phyloP scores from a whole-genome alignment of 306 rosid genomes.

The Cucumis hystrix region DNA sequence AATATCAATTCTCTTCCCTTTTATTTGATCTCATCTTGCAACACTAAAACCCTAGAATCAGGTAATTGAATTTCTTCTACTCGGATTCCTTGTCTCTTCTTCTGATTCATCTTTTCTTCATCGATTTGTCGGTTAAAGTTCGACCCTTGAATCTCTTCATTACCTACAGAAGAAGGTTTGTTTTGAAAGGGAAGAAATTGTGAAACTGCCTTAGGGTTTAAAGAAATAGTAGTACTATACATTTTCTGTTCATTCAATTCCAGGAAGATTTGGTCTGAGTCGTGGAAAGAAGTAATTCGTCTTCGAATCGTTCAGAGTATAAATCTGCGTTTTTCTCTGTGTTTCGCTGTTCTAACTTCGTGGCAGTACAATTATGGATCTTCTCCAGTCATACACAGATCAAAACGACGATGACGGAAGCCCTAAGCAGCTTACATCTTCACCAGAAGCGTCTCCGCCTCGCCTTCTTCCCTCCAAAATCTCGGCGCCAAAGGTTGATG shows the following conservation, averaged over 20 bases:
- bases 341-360: not conserved
- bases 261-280: not conserved
- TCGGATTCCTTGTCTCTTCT: not conserved
- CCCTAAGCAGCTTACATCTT: conserved; percentile 28
- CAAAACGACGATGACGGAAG: conserved; percentile 28
- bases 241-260: not conserved
- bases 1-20: not conserved
- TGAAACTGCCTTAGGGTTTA: not conserved
- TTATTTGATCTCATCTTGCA: not conserved
- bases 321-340: not conserved
- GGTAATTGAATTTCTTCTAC: not conserved
- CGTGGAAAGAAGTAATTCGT: not conserved
- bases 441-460: conserved; percentile 61
- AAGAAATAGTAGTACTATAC: not conserved
- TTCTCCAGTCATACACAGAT: conserved; percentile 43
- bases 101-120: not conserved
- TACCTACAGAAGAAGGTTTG: not conserved
- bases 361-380: conserved; percentile 37
- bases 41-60: not conserved
- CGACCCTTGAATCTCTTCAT: not conserved
- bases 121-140: not conserved
- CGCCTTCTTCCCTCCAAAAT: conserved; percentile 58
- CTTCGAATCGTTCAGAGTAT: not conserved
- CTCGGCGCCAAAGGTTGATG: conserved; percentile 76
- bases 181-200: too few relatives aligned